Base-by-base conservation (phyloP, 2,329 filamentous ascomycete genomes). In the Pseudohalonectria lignicola region DNA sequence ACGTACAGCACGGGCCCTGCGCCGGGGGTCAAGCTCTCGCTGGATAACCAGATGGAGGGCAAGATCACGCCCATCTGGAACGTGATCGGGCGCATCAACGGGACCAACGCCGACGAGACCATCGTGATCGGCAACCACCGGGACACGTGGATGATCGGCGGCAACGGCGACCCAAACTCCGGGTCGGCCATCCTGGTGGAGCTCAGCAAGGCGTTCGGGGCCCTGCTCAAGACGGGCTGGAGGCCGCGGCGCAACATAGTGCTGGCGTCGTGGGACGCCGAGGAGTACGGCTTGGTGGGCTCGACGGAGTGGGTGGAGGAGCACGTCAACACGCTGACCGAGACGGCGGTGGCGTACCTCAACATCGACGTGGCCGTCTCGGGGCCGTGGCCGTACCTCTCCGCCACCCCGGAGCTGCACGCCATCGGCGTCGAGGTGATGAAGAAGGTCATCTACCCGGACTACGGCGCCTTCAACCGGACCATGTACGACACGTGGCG, bases 291-390 rank as follows among this genome's bases (percentile, higher is more conserved):
- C 0, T 63, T 92, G 1, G 57, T 93, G 7, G 86, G 86, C 1
- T 86, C 79, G 4, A 88, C 84, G 0, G 86, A 93, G 52, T 93
- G 84, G 82, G 83, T 93, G 0, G 85, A 93, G 52, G 85, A 93
- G 41, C 79, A 85, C 42, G 56, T 86, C 1, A 76, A 81, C 1
- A 92, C 84, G 84, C 70, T 93, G 2, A 73, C 69, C 0, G 68
- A 74, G 13, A 74, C 78, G 0, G 76, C 81, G 7, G 72, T 93
- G 36, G 75, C 82, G 0, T 93, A 93, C 48, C 62, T 93, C 38
- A 93, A 93, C 49, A 26, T 37, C n/a, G 76, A 42, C 9, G 41
- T 76, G 86, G 6, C 84, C 74, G 3, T 66, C 71, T 4, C 51
- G 55, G 36, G 36, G 5, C 36, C 36, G 2, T 10, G 20, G 7